Evolutionary conservation across 768 basidiomycete genomes (phyloP).

Genomic region (Lyophyllum shimeji): DNA sequence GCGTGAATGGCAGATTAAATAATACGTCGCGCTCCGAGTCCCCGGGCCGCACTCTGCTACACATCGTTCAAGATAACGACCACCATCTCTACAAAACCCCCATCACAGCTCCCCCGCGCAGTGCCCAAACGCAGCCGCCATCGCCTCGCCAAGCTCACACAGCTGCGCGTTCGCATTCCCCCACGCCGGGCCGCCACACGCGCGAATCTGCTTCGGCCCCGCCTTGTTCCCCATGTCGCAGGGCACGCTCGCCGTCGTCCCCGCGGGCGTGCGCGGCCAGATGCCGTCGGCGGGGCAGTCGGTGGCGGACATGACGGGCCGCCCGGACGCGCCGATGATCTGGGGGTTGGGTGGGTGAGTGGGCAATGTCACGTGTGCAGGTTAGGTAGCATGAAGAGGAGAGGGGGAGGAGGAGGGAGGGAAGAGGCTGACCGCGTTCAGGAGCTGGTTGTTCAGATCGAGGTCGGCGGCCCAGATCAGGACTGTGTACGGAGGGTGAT

Average conservation of each 20-base stretch:
- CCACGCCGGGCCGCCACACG: neutral
- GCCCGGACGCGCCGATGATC: neutral
- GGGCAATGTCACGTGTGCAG: no score
- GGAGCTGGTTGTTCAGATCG: neutral
- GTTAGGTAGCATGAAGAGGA: no score
- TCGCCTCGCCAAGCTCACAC: no score
- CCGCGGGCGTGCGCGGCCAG: neutral
- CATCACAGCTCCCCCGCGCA: no score
- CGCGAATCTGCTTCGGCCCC: neutral
- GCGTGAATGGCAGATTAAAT: no score
- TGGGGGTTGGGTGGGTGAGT: neutral
- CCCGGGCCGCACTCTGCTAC: no score
- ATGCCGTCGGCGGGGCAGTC: neutral
- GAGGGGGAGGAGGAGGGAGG: no score
- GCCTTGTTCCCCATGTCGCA: neutral
- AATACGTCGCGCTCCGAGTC: no score
- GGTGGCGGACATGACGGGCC: neutral
- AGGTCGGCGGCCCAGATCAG: neutral
- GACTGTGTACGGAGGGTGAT: no score
- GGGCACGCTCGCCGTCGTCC: neutral
- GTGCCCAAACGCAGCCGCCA: no score
- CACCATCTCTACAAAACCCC: no score
- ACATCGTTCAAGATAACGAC: no score
- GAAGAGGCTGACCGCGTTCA: neutral
- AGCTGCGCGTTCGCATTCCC: neutral